Evolutionary conservation across 192 early-diverging fungal species (phyloP).

Genomic region (Pecoramyces ruminantium): DNA sequence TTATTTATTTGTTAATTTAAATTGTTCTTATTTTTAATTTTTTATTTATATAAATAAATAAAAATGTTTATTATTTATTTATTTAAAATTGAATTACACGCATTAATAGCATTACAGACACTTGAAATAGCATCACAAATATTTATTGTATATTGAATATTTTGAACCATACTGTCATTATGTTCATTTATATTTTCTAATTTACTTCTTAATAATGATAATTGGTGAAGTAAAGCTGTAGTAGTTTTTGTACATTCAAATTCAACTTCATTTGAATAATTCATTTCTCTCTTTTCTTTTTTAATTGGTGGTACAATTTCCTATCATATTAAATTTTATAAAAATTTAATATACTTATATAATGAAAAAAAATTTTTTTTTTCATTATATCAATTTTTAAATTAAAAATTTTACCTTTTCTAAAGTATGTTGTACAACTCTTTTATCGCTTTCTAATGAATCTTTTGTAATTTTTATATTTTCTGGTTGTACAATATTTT

Average conservation of each 20-base stretch:
- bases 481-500: not conserved
- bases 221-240: not conserved
- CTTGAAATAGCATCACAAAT: not conserved
- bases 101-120: not conserved
- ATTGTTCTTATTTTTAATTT: too few species aligned
- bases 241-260: not conserved
- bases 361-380: too few species aligned
- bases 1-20: too few species aligned
- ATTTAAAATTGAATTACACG: not conserved
- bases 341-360: too few species aligned
- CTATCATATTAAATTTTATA: too few species aligned
- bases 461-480: too few species aligned
- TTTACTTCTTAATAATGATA: not conserved
- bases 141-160: not conserved
- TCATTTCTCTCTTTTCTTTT: not conserved
- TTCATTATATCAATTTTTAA: too few species aligned
- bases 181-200: not conserved
- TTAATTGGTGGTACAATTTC: not conserved
- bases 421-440: too few species aligned
- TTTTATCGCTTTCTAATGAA: too few species aligned
- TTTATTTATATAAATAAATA: too few species aligned
- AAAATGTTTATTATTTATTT: not conserved
- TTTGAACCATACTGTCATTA: not conserved
- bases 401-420: too few species aligned
- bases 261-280: not conserved